Evolutionary conservation across 2,329 filamentous ascomycete species (phyloP).

Genomic region (Neofusicoccum kwambonambiense): DNA sequence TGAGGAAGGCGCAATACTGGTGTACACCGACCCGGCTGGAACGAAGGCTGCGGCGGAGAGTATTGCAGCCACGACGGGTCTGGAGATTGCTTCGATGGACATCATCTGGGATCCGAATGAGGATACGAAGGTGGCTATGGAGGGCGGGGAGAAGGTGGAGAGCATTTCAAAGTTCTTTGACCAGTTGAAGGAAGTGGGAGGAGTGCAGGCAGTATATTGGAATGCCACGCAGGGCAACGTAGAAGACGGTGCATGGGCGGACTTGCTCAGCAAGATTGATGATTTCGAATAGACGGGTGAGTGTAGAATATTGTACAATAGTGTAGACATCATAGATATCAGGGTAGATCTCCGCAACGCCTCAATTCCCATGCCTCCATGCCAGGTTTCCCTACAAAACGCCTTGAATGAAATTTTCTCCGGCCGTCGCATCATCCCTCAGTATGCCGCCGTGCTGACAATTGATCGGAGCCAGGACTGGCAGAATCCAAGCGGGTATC

Average conservation of each 20-base stretch:
- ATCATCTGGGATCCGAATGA: slow-evolving; percentile 84
- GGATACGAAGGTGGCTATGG: slow-evolving; percentile 68
- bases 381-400: background rate
- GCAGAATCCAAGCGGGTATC: background rate
- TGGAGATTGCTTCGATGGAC: slow-evolving; percentile 71
- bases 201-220: slow-evolving; percentile 76
- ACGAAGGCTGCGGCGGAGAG: slow-evolving; percentile 64
- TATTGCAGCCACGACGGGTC: slow-evolving; percentile 60
- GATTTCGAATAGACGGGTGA: slow-evolving; percentile 10
- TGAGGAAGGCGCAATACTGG: slow-evolving; percentile 66
- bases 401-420: slow-evolving; percentile 8
- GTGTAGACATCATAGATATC: background rate
- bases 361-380: slow-evolving; percentile 1
- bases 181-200: slow-evolving; percentile 63
- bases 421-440: background rate
- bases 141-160: slow-evolving; percentile 55
- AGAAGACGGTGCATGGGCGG: slow-evolving; percentile 39
- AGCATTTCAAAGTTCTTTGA: slow-evolving; percentile 61
- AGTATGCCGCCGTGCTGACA: background rate
- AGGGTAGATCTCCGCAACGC: slow-evolving; percentile 20
- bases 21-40: slow-evolving; percentile 67
- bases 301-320: slow-evolving; percentile 11
- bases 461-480: background rate
- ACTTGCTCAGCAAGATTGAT: slow-evolving; percentile 37
- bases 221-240: slow-evolving; percentile 55